Evolutionary conservation across 2,329 filamentous ascomycete species (phyloP), one percentile per base, ranked within the genome.

Genomic region (Bipolaris zeicola): DNA sequence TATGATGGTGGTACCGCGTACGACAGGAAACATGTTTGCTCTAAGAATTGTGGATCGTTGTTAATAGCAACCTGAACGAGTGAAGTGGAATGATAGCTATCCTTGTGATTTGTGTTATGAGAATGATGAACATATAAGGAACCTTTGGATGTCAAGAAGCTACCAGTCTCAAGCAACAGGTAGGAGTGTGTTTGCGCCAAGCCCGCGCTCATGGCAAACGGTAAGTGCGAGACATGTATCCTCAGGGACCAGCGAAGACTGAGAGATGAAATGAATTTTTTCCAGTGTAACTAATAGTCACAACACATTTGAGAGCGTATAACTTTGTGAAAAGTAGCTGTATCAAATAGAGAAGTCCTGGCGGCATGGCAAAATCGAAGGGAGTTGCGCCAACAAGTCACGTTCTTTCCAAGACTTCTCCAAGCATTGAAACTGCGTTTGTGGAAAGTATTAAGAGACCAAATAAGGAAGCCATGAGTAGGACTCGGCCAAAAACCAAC

Each of bases 111-210:
- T 5, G 10, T 20, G 7, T 8, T 6, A n/a, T n/a, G 33, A 13
- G 13, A 5, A 1, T 20, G 13, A 13, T 11, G 8, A 7, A 28
- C 31, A 2, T 3, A 20, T 16, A 44, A 38, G 38, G 16, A 14
- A n/a, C 34, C 20, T 16, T 37, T 13, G 6, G n/a, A 28, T 26
- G 16, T 47, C 42, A 10, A 8, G 36, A 37, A 10, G 22, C 33
- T 46, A 16, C 6, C 26, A 24, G 16, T 20, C 24, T n/a, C 33
- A 20, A 43, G 33, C 46, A 52, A 42, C 47, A 51, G 43, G 55
- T 16, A 38, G 50, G 56, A 55, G 60, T 45, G 43, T 26, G 55
- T 62, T 61, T 58, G 57, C 26, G 55, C 58, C 58, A 65, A 62
- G 62, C 50, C 42, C 42, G 33, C 33, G 24, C 39, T 47, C 47